Conservation (phyloP, 306 rosid species). For the Begonia fuchsioides region DNA sequence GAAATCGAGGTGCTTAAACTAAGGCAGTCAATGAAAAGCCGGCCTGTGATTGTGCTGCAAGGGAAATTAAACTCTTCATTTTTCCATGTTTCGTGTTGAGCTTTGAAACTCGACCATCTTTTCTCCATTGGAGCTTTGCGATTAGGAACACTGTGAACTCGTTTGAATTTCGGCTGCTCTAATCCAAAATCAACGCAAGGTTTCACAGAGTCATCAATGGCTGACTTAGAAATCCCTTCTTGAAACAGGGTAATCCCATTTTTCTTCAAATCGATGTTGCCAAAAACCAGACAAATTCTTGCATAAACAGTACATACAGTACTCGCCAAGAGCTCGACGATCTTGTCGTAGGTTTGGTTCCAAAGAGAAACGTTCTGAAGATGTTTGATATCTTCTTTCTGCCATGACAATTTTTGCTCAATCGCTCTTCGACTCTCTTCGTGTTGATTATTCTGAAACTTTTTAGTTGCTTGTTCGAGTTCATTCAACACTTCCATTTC, state of each 20-base stretch:
- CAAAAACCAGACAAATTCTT: conserved; percentile 43
- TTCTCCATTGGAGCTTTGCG: conserved; percentile 19
- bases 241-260: conserved; percentile 9
- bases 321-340: conserved; percentile 84
- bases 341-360: conserved; percentile 83
- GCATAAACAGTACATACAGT: conserved; percentile 83
- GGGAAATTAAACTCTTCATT: conserved; percentile 68
- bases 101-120: conserved; percentile 22
- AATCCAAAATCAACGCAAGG: conserved; percentile 15
- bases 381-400: conserved; percentile 76
- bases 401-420: conserved; percentile 82
- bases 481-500: conserved; percentile 89
- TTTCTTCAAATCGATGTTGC: conserved; percentile 34
- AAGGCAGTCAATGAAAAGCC: conserved; percentile 87
- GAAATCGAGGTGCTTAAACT: conserved; percentile 72
- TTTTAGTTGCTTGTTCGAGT: conserved; percentile 67
- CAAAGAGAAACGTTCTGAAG: conserved; percentile 74
- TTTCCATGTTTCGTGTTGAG: no score
- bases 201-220: conserved; percentile 13
- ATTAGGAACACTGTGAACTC: conserved; percentile 22
- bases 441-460: conserved; percentile 65
- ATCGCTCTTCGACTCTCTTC: conserved; percentile 62
- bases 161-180: conserved; percentile 22
- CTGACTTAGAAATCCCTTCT: conserved; percentile 31
- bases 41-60: conserved; percentile 79